Conservation (phyloP, 129 eudicot genomes). For the carrot (Daucus carota) region DH1_v3.0 NC_030381.2:54001001-54001500, state of each 20-base stretch:
- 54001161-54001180: not conserved
- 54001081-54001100: not conserved
- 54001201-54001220: not conserved
- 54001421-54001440: not conserved
- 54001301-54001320: not conserved
- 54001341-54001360: not conserved
- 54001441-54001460: slow-evolving; percentile 31
- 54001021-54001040: not conserved
- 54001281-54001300: not conserved
- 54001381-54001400: not conserved
- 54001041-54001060: not conserved
- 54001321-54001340: too few relatives aligned
- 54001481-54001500: slow-evolving; percentile 45
- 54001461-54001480: slow-evolving; percentile 42
- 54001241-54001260: not conserved
- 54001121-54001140: not conserved
- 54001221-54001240: not conserved
- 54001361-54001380: not conserved
- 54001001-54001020: too few relatives aligned
- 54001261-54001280: not conserved
- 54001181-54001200: not conserved
- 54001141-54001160: not conserved
- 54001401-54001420: not conserved
- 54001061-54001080: not conserved
- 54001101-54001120: not conserved